phyloP scores from a whole-genome alignment of 2,329 filamentous ascomycete species.

The Simplicillium aogashimaense region DNA sequence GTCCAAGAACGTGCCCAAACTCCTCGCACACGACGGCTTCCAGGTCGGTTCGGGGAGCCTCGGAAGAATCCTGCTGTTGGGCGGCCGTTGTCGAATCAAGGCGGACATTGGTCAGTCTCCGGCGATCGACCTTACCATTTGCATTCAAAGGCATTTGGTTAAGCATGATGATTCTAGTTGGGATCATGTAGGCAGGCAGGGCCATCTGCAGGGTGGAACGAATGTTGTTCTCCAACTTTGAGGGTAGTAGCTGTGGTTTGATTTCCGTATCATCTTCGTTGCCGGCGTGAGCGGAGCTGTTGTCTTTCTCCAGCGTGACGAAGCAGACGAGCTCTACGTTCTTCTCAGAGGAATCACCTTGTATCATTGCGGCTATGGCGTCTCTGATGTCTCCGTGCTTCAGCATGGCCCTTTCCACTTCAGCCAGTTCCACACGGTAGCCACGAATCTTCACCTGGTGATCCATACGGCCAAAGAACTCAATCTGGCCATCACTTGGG shows the following conservation, averaged over 20 bases:
- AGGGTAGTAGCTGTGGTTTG: conserved; percentile 8
- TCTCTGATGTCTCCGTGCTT: conserved; percentile 8
- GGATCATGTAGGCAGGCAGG: conserved; percentile 17
- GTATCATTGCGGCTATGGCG: conserved; percentile 9
- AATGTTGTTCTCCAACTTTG: conserved; percentile 3
- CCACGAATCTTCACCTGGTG: conserved; percentile 19
- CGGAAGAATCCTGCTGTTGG: neutral
- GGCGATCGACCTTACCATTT: conserved; percentile 16
- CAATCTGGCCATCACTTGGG: conserved; percentile 11
- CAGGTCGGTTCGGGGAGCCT: neutral
- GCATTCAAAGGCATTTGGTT: conserved; percentile 16
- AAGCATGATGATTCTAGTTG: conserved; percentile 10
- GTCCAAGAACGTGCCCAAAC: conserved; percentile 3
- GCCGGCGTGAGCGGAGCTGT: conserved; percentile 2
- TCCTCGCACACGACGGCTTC: conserved; percentile 9
- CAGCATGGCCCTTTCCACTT: conserved; percentile 15
- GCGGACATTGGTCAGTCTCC: conserved; percentile 7
- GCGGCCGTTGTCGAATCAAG: neutral
- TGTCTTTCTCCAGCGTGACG: conserved; percentile 2
- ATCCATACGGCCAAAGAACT: conserved; percentile 18
- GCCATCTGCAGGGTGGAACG: neutral
- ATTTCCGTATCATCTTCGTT: conserved; percentile 6
- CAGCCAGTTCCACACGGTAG: conserved; percentile 17
- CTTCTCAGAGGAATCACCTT: conserved; percentile 2
- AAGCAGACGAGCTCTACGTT: conserved; percentile 5